Conservation (phyloP, 2,329 filamentous ascomycete genomes). For the Knufia petricola region DNA sequence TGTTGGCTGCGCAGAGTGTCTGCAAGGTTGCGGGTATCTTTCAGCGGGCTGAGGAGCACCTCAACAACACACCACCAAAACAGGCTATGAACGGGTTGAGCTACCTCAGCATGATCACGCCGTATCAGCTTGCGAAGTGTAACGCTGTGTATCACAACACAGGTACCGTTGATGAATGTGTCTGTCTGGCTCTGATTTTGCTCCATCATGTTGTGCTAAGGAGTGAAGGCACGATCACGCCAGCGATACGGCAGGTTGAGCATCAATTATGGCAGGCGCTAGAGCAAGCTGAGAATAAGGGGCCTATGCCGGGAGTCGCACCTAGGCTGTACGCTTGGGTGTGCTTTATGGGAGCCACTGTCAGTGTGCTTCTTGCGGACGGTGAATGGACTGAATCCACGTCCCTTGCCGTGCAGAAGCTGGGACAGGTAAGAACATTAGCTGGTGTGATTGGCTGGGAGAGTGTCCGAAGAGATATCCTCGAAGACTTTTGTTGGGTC, state of each 20-base stretch:
- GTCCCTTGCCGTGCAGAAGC: not conserved
- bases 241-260: conserved; percentile 5
- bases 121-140: conserved; percentile 9
- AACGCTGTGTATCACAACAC: conserved; percentile 4
- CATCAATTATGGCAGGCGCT: conserved; percentile 5
- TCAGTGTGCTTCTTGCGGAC: not conserved
- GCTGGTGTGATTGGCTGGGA: conserved; percentile 3
- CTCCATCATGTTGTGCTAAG: conserved; percentile 6
- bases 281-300: not conserved
- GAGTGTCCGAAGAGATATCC: not conserved
- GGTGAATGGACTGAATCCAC: not conserved
- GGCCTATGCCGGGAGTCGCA: not conserved
- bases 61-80: not conserved
- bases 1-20: conserved; percentile 4
- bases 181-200: conserved; percentile 7
- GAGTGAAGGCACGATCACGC: conserved; percentile 3
- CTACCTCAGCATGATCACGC: conserved; percentile 6
- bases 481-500: conserved; percentile 6
- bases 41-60: not conserved
- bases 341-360: not conserved
- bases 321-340: conserved; percentile 4
- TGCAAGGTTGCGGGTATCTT: conserved; percentile 9
- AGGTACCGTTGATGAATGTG: conserved; percentile 3
- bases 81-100: not conserved
- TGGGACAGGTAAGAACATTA: not conserved